Base-by-base conservation (phyloP, 768 basidiomycete genomes). In the Suillus luteus region DNA sequence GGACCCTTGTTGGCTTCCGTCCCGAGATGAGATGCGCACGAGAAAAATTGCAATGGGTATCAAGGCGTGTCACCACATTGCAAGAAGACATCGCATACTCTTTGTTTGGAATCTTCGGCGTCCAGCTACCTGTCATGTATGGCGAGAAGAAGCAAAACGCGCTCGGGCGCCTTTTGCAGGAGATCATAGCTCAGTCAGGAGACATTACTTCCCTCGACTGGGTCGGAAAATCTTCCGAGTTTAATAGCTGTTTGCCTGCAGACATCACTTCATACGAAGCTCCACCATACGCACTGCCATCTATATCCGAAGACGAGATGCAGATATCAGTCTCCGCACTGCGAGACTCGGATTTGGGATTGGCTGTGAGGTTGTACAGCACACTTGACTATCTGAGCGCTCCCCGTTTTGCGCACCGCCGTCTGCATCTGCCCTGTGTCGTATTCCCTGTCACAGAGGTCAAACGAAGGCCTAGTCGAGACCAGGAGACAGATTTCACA, bases 31-130 rank as follows among this genome's bases (percentile, higher is more conserved):
- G 11, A 48, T 1, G 11, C 6, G 22, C 46, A 11, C 11, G 46
- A 5, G 46, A 48, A 22, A 48, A 11, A 12, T 3, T 48, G 11
- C 46, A 48, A 48, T 48, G 22, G n/a, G 12, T 48, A 5, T 48
- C 46, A 4, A 14, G n/a, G 4, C 22, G 46, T 48, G 11, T 48
- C n/a, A 48, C 46, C n/a, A 46, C 44, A 10, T 19, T n/a, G n/a
- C 44, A 46, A n/a, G 44, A 43, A 43, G 41, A 46, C 8, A 46
- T 46, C n/a, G 44, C 44, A 46, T 46, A 46, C 44, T n/a, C 44
- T 10, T n/a, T 46, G 10, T 46, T 46, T n/a, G 44, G 44, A 11
- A 46, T n/a, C 4, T 46, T 46, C 3, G 44, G 44, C n/a, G 10
- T 46, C 44, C n/a, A n/a, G 1, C 44, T 46, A 8, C 44, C 44